Conservation (phyloP, 495 filamentous ascomycete genomes). For the Lophium mytilinum region DNA sequence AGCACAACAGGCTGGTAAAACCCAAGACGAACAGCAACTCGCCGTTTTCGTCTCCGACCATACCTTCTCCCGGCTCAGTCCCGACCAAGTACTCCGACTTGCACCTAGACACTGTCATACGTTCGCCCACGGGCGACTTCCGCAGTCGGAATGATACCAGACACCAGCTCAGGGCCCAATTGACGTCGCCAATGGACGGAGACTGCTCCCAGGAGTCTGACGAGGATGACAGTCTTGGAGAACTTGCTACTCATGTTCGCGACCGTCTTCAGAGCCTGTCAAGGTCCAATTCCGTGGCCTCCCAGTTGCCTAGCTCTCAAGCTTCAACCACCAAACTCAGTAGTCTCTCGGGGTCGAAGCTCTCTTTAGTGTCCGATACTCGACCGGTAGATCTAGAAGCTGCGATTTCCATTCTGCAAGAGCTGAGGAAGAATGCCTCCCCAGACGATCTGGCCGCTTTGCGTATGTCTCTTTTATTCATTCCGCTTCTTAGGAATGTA, state of each 20-base stretch:
- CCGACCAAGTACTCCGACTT: constrained; percentile 17
- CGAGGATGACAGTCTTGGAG: constrained; percentile 12
- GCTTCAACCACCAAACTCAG: constrained; percentile 6
- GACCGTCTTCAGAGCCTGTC: constrained; percentile 11
- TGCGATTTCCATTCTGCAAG: constrained; percentile 30
- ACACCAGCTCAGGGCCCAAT: constrained; percentile 9
- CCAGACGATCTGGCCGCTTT: constrained; percentile 33
- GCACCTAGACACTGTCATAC: constrained; percentile 1
- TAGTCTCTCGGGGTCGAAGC: constrained; percentile 13
- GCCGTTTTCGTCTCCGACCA: constrained; percentile 3
- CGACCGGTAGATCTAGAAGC: constrained; percentile 28
- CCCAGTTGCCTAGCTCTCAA: constrained; percentile 1
- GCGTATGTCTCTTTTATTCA: constrained; percentile 9
- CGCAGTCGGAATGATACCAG: background rate
- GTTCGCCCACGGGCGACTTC: background rate
- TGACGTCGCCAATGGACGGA: constrained; percentile 11
- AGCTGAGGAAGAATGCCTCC: constrained; percentile 33
- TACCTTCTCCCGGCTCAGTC: constrained; percentile 3
- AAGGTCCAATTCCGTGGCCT: constrained; percentile 10
- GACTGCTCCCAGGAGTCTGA: background rate
- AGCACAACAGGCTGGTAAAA: constrained; percentile 24
- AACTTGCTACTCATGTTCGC: constrained; percentile 16
- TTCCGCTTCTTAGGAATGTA: background rate
- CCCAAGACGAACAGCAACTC: constrained; percentile 26
- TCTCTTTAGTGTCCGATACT: constrained; percentile 15